Evolutionary conservation across 2,329 filamentous ascomycete genomes (phyloP).

Genomic region (Arthrinium phaeospermum): DNA sequence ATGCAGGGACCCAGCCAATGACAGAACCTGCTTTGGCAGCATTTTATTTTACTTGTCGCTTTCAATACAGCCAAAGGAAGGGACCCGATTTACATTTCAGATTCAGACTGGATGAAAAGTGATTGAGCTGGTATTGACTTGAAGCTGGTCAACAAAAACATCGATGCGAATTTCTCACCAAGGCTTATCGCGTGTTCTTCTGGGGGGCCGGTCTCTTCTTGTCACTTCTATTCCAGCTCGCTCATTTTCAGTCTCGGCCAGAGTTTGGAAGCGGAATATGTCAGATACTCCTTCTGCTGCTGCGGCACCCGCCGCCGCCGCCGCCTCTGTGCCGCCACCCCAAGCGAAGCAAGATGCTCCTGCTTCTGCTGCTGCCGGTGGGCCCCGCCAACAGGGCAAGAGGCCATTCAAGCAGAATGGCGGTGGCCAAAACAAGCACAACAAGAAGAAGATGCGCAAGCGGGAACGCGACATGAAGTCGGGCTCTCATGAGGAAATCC

Average conservation of each 20-base stretch:
- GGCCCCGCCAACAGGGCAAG: not conserved
- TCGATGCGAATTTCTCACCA: slow-evolving; percentile 21
- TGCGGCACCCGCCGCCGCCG: not conserved
- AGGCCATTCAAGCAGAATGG: slow-evolving; percentile 10
- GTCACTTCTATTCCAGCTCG: not conserved
- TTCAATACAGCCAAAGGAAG: not conserved
- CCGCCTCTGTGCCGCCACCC: not conserved
- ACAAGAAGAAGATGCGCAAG: slow-evolving; percentile 54
- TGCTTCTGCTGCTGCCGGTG: not conserved
- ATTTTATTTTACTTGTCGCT: slow-evolving; percentile 12
- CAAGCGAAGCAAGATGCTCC: not conserved
- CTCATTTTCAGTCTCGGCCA: not conserved
- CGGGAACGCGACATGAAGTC: slow-evolving; percentile 64
- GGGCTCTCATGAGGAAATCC: slow-evolving; percentile 70
- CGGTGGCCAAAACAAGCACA: slow-evolving; percentile 16
- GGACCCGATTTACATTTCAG: not conserved
- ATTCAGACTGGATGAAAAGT: not conserved
- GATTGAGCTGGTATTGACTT: not conserved
- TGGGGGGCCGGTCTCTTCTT: slow-evolving; percentile 23
- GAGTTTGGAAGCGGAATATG: not conserved
- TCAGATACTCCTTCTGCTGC: not conserved
- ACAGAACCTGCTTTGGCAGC: not conserved
- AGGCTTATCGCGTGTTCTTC: slow-evolving; percentile 8
- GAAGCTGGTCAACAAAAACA: not conserved
- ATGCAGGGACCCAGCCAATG: not conserved